Base-by-base conservation (phyloP, 176 grass and related monocot species). In the Canna indica region DNA sequence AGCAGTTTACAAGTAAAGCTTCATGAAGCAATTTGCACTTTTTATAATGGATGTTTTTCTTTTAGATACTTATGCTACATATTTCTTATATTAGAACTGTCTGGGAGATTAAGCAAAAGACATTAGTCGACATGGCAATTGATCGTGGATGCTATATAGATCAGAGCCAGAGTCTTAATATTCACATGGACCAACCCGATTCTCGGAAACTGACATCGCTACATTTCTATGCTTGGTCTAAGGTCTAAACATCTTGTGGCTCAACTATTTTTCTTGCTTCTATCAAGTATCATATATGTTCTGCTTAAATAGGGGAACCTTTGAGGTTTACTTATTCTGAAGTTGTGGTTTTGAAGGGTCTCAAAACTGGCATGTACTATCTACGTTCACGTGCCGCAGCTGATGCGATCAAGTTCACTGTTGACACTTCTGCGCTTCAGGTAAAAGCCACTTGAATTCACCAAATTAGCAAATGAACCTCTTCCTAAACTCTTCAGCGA, bases 361-460 rank as follows among this genome's bases (percentile, higher is more conserved):
- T 99, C 18, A 99, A 99, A 88, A 99, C 94, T 80, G 94, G 94
- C 36, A 99, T 99, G 94, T 99, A 99, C 71, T 99, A 99, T 79
- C 69, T 99, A 46, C 79, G 94, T 69, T 93, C 94, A 44, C 80
- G 94, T 58, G 86, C 90, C 54, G 94, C 94, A 36, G 90, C 94
- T 35, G 94, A 99, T 47, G 94, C 94, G n/a, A 99, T 99, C 72
- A 99, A 99, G 75, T 99, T 99, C 27, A 99, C 94, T 52, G 89
- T 99, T 0, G 94, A 99, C 22, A 93, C 90, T 34, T 48, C 84
- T 22, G 41, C 90, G 31, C 56, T 99, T 33, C 90, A 90, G 82
- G 84, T 76, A 44, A 5, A 44, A 44, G 13, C 41, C 41, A 44
- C 41, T 7, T 2, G 41, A 44, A 44, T 11, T 44, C 13, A 44